Base-by-base conservation (phyloP, 768 basidiomycete species). In the Rickenella mellea region DNA sequence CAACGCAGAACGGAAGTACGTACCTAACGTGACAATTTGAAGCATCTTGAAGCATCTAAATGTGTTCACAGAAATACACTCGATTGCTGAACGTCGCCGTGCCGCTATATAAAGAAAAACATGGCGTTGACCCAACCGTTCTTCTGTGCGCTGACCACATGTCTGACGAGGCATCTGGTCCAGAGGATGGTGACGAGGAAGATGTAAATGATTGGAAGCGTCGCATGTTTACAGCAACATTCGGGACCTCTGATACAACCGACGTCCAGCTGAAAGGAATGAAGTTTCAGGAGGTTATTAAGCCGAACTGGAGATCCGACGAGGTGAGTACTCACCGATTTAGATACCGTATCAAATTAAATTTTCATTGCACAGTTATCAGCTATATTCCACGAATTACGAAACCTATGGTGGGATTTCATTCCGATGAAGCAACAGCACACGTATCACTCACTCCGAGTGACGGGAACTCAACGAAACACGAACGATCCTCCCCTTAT, bases 131-230 rank as follows among this genome's bases (percentile, higher is more conserved):
- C 22, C 43, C 43, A 5, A 21, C 27, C 7, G 14, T 8, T 11
- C n/a, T 46, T n/a, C n/a, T 46, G 14, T 27, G 21, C 12, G 27
- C 32, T 15, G 39, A 45, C 21, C 46, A 47, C 20, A 48, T 46
- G 47, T 49, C 48, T 12, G 48, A 49, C 31, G 48, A 47, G 27
- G 48, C 46, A 2, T 49, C 48, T 3, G 48, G 41, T 11, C 45
- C 48, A 17, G 45, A 49, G 12, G 27, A 41, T n/a, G 25, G 19
- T 3, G 40, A 26, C 6, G 40, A 46, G 31, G 19, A 37, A 21
- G 29, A 42, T n/a, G n/a, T n/a, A 14, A 7, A 35, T 5, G 28
- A 37, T 19, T 49, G 48, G 48, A 47, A 47, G 39, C 20, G 2
- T 5, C 12, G 46, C 20, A 49, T 49, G 48, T 44, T 40, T 35